Evolutionary conservation across 352 stramenopile species (phyloP), one percentile per base, ranked within the genome.

Genomic region (Phytopythium chamaehyphon): DNA sequence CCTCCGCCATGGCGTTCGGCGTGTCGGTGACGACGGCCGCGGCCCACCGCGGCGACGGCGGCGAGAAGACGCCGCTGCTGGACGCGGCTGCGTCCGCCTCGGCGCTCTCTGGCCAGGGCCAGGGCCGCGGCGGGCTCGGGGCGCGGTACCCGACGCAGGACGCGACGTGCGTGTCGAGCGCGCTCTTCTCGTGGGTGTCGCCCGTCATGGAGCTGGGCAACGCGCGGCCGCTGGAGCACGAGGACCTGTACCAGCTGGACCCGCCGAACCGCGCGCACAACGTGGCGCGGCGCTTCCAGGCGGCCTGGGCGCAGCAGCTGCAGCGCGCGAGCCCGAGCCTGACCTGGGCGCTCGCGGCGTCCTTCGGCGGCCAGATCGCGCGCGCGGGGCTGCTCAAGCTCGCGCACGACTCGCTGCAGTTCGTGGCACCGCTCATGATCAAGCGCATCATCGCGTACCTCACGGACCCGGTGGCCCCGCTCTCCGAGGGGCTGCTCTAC

Each of bases 171-270:
- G 60, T 72, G 28, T 76, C 73, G 19, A 57, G 69, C n/a, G 56
- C 90, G 24, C 76, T 92, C 54, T 96, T 97, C 67, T 76, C 77
- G 60, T 97, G 88, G 88, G 61, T 97, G 50, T 91, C 79, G 36
- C 83, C 83, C 47, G 53, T 97, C 44, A 90, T 97, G 78, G 64
- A 86, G 53, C 64, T 94, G 23, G 87, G 87, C 42, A 90, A 86
- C 61, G 64, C 80, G 49, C 74, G 83, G 2, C 78, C 85, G 40
- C 64, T 97, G 1, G 69, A 96, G 58, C 64, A 68, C 50, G 73
- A 85, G 26, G 89, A 97, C 54, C 68, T 97, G 47, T 93, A 84
- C 65, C 77, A 91, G 54, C 63, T 96, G 36, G 82, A 93, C 53
- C 76, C 72, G 45, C 39, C 67, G 43, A 92, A 96, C 73, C 80